Conservation (phyloP, 176 grass and related monocot species). For the Typha latifolia region DNA sequence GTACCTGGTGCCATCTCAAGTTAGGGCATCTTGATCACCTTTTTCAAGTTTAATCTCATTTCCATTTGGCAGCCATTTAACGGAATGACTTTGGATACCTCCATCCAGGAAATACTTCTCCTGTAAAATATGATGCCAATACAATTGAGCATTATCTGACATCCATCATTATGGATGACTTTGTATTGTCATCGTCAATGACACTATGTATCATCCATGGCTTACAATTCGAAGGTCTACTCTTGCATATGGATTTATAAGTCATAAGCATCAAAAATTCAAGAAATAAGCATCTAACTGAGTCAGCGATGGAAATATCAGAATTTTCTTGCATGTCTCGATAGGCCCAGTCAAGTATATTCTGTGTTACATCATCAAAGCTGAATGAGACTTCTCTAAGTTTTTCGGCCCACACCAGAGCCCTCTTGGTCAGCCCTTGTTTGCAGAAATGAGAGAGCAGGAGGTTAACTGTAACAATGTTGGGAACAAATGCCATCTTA, state of each 20-base stretch:
- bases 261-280: slow-evolving; percentile 61
- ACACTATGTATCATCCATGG: slow-evolving; percentile 17
- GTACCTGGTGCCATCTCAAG: not conserved
- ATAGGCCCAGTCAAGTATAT: slow-evolving; percentile 72
- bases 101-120: not conserved
- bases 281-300: slow-evolving; percentile 41
- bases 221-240: slow-evolving; percentile 20
- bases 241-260: slow-evolving; percentile 29
- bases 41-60: not conserved
- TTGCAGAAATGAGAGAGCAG: slow-evolving; percentile 91
- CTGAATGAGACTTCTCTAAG: slow-evolving; percentile 53
- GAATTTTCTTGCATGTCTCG: slow-evolving; percentile 34
- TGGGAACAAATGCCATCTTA: slow-evolving; percentile 85
- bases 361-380: slow-evolving; percentile 82
- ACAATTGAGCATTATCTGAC: slow-evolving; percentile 24
- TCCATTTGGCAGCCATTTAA: too few species aligned
- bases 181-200: slow-evolving; percentile 17
- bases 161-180: slow-evolving; percentile 19
- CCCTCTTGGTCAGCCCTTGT: slow-evolving; percentile 67
- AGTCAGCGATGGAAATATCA: slow-evolving; percentile 22
- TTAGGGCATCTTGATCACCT: not conserved
- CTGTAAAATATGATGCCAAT: not conserved
- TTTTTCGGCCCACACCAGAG: slow-evolving; percentile 62
- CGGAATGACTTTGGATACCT: not conserved
- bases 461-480: slow-evolving; percentile 72